Percentiles rank a stretch among this genome's conserved stretches.
These are phyloP conservation scores for Camellia sinensis DNA, from an alignment of 148 eudicot genomes.

Conservation along the genomic window DNA sequence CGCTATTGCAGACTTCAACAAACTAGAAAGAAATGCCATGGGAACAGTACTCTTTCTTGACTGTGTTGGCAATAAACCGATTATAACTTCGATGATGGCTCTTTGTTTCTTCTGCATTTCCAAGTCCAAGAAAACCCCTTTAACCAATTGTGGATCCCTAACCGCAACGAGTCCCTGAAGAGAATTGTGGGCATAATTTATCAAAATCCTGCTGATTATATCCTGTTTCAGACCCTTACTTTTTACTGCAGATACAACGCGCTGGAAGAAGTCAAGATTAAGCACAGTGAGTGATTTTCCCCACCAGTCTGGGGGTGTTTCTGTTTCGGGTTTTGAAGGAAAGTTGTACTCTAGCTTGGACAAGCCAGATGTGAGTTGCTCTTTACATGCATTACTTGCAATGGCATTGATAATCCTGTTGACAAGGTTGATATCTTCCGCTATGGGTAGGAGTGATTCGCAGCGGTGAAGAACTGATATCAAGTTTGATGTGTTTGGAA, in stretches of 20 bases:
- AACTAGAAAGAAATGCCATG: slow-evolving; percentile 86
- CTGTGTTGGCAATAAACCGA: slow-evolving; percentile 54
- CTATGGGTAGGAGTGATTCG: slow-evolving; percentile 63
- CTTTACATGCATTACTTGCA: slow-evolving; percentile 79
- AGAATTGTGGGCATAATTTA: slow-evolving; percentile 77
- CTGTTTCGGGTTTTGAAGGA: slow-evolving; percentile 49
- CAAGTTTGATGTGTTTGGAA: slow-evolving; percentile 69
- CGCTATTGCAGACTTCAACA: slow-evolving; percentile 67
- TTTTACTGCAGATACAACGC: slow-evolving; percentile 77
- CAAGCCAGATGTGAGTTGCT: slow-evolving; percentile 81
- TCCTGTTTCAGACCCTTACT: slow-evolving; percentile 83
- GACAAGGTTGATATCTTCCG: slow-evolving; percentile 75
- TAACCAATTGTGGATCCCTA: slow-evolving; percentile 49
- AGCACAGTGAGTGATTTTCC: slow-evolving; percentile 69
- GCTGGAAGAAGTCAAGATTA: slow-evolving; percentile 74
- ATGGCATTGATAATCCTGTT: slow-evolving; percentile 54
- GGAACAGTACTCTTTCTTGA: slow-evolving; percentile 86
- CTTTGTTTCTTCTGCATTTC: slow-evolving; percentile 79
- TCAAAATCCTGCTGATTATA: slow-evolving; percentile 68
- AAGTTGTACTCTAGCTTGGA: slow-evolving; percentile 65
- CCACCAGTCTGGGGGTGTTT: slow-evolving; percentile 84
- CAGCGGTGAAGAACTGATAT: slow-evolving; percentile 75
- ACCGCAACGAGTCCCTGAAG: slow-evolving; percentile 59
- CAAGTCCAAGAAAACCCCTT: slow-evolving; percentile 45
- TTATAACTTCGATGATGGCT: slow-evolving; percentile 51